Evolutionary conservation across 345 rosid species (phyloP), one percentile per base, ranked within the genome.

Genomic region (Melastoma malabathricum): DNA sequence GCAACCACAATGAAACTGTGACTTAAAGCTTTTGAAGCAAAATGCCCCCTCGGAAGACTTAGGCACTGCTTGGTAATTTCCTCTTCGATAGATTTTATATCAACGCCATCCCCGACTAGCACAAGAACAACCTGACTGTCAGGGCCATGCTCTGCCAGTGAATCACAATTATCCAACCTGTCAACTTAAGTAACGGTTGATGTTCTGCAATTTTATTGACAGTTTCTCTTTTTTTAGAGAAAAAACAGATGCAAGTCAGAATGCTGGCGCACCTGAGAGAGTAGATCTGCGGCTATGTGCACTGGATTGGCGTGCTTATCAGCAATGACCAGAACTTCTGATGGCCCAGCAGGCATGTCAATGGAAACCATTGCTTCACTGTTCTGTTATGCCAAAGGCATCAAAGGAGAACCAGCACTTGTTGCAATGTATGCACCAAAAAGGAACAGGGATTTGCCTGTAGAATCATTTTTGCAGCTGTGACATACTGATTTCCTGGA

Each of bases 271-370:
- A 90, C 96, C 96, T 92, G 96, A 48, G 96, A 92, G 47, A 92
- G 78, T 60, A 92, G 76, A 72, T 92, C 98, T 4, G 88, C 82
- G 66, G 97, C 97, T 70, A 92, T 73, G 72, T 92, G 87, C 48
- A 76, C 81, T 50, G 98, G 96, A 61, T 48, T 80, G 20, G 97
- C 87, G 75, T 69, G 59, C 60, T 67, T 72, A 57, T 92, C 96
- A 43, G 97, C 98, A 69, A 87, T 82, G 46, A 92, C 97, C 52
- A 87, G 53, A 52, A 87, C 98, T 70, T 92, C 97, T 5, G 95
- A 92, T 78, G 97, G 98, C 44, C 97, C 98, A 55, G 97, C 98
- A 47, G 97, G 98, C 98, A 92, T 87, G 81, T 92, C 98, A 67
- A 92, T 92, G 2, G 97, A 87, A 62, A 92, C 67, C 98, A 92